Conservation (phyloP, 176 grass and related monocot genomes). For the Zea mays region Zm-B73-REFERENCE-NAM-5.0 NC_050102.1:182813001-182813500, state of each 20-base stretch:
- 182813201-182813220: conserved; percentile 61
- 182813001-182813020: conserved; percentile 19
- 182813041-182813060: neutral
- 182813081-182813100: conserved; percentile 40
- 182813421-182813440: conserved; percentile 47
- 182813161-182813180: conserved; percentile 46
- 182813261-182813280: conserved; percentile 93
- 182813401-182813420: conserved; percentile 65
- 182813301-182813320: conserved; percentile 27
- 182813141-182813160: neutral
- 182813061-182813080: conserved; percentile 31
- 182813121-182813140: neutral
- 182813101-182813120: conserved; percentile 24
- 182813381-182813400: conserved; percentile 50
- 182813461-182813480: conserved; percentile 43
- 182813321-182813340: conserved; percentile 48
- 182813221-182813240: conserved; percentile 39
- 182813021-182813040: conserved; percentile 33
- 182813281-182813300: conserved; percentile 46
- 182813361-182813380: neutral
- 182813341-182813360: too few relatives aligned
- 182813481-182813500: conserved; percentile 36
- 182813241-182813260: conserved; percentile 60
- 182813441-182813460: conserved; percentile 46
- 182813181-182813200: conserved; percentile 15